Evolutionary conservation across 2,329 filamentous ascomycete genomes (phyloP), one percentile per base, ranked within the genome.

Genomic region (Elsinoe batatas): DNA sequence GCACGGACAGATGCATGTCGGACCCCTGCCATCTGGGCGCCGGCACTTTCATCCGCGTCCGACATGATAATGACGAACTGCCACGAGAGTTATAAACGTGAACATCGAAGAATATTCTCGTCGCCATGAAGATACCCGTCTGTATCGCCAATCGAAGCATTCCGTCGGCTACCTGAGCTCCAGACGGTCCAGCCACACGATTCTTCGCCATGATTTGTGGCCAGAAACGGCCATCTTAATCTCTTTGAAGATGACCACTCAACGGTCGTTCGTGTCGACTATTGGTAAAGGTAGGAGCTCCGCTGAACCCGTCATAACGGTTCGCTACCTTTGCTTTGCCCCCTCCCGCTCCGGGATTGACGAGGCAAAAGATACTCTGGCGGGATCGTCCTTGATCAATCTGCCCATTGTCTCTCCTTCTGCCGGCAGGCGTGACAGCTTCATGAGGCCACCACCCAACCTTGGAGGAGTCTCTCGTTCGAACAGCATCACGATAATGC

Each of bases 31-130:
- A 33, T 13, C 40, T 49, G 13, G 44, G 8, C 11, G 26, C 33
- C 44, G 44, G 44, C 44, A 49, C 32, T 33, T 36, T n/a, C 17
- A n/a, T 36, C 47, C 47, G 33, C 7, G 22, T 38, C 35, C 33
- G 47, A 36, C 12, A 38, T 35, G 30, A 17, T 18, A 26, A 49
- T 49, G 44, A 49, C 44, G 44, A 49, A 49, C 44, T 51, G 47
- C 32, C 47, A 35, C 26, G 47, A 26, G 47, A 20, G 44, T 51
- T 51, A 33, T 33, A 33, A 51, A 51, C 47, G 47, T 36, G 33
- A 51, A 51, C 32, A 51, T 38, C 47, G 47, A 51, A 51, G 47
- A 51, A 51, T 51, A 51, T 51, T 51, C 47, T 51, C 47, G 47
- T 51, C 32, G 47, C 33, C 26, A 35, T 15, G 33, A 15, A 51